A percentile compares a stretch with the other conserved stretches of the same genome.
Conservation (phyloP, 2,329 filamentous ascomycete species). For the Metarhizium rileyi region DNA sequence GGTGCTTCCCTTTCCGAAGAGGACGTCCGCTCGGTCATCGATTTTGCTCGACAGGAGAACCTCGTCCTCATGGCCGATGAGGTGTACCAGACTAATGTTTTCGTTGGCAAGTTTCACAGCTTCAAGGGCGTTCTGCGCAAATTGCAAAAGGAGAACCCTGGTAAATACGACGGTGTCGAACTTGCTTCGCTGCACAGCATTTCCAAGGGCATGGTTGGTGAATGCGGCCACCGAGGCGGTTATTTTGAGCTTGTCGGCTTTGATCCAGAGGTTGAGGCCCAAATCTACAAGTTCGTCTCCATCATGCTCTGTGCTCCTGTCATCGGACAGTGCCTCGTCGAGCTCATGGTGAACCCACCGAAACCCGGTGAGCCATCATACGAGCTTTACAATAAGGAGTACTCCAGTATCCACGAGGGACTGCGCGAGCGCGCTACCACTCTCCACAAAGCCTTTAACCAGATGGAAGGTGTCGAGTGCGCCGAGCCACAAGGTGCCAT, state of each 20-base stretch:
- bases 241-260: constrained; percentile 97
- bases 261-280: constrained; percentile 70
- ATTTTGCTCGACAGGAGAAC: constrained; percentile 75
- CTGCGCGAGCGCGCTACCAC: constrained; percentile 73
- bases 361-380: constrained; percentile 73
- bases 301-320: constrained; percentile 96
- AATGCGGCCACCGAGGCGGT: constrained; percentile 94
- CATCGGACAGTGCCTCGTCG: constrained; percentile 89
- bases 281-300: constrained; percentile 98
- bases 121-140: constrained; percentile 85
- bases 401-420: constrained; percentile 69
- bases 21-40: constrained; percentile 76
- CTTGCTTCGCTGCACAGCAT: constrained; percentile 86
- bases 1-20: constrained; percentile 72
- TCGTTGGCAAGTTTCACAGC: constrained; percentile 84
- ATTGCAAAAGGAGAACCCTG: constrained; percentile 64
- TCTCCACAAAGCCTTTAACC: constrained; percentile 78
- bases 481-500: constrained; percentile 86
- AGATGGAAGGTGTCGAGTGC: constrained; percentile 95
- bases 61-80: constrained; percentile 92
- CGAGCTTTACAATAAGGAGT: constrained; percentile 76
- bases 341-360: constrained; percentile 97
- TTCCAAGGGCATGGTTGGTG: constrained; percentile 97
- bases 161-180: constrained; percentile 76
- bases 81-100: constrained; percentile 99